phyloP scores from a whole-genome alignment of 352 stramenopile species.

The Phytophthora pistaciae region DNA sequence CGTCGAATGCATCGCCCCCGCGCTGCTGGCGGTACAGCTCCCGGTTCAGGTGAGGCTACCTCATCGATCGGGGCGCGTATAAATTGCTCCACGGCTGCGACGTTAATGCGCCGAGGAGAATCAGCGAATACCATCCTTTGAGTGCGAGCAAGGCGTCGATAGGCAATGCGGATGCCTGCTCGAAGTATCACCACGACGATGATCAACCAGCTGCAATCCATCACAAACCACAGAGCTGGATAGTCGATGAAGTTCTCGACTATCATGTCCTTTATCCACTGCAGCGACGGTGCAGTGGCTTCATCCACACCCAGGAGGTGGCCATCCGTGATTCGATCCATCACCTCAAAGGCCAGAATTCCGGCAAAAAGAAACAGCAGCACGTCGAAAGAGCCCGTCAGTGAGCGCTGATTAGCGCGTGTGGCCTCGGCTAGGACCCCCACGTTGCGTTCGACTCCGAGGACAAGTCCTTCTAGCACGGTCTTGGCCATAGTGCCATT shows the following conservation, averaged over 20 bases:
- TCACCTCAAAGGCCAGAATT: slow-evolving; percentile 93
- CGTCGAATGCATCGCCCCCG: slow-evolving; percentile 18
- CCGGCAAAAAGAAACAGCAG: slow-evolving; percentile 93
- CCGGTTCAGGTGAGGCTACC: not conserved
- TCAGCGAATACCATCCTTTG: slow-evolving; percentile 50
- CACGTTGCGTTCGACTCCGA: slow-evolving; percentile 72
- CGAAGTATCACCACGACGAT: slow-evolving; percentile 47
- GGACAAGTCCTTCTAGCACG: slow-evolving; percentile 69
- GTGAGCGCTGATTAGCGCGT: slow-evolving; percentile 74
- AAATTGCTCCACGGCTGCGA: slow-evolving; percentile 65
- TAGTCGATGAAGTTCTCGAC: slow-evolving; percentile 47
- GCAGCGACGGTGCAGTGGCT: slow-evolving; percentile 44
- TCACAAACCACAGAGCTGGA: slow-evolving; percentile 59
- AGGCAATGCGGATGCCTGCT: slow-evolving; percentile 47
- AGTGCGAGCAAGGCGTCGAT: slow-evolving; percentile 43
- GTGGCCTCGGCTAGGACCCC: slow-evolving; percentile 61
- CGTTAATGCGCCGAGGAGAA: slow-evolving; percentile 58
- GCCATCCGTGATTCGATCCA: slow-evolving; percentile 95
- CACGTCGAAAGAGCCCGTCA: slow-evolving; percentile 84
- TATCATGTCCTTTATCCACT: slow-evolving; percentile 66
- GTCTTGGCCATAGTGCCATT: slow-evolving; percentile 84
- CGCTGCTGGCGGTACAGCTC: not conserved
- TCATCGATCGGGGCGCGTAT: slow-evolving; percentile 34
- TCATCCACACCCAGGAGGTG: slow-evolving; percentile 85
- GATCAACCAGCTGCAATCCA: slow-evolving; percentile 60